These are phyloP conservation scores for Populus ilicifolia DNA, from an alignment of 345 rosid genomes.

Conservation along the genomic window DNA sequence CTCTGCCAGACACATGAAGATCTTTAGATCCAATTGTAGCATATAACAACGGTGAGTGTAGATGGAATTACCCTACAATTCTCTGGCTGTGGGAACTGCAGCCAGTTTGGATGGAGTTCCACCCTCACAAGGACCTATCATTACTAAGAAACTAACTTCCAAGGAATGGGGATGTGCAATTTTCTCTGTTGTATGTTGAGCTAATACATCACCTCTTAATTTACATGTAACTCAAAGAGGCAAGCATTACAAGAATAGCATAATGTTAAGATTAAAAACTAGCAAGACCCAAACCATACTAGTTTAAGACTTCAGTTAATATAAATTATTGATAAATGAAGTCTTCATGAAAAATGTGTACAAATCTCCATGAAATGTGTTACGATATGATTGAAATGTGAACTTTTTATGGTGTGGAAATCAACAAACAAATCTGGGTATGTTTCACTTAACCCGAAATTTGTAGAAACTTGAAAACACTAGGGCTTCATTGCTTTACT, in stretches of 20 bases:
- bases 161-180: neutral
- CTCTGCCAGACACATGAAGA: constrained; percentile 39
- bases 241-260: neutral
- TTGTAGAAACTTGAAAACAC: neutral
- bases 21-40: neutral
- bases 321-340: neutral
- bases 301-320: neutral
- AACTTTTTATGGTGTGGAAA: neutral
- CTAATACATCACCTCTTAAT: neutral
- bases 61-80: neutral
- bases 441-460: neutral
- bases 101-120: neutral
- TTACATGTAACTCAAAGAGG: neutral
- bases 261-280: neutral
- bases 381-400: neutral
- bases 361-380: neutral
- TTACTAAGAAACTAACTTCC: neutral
- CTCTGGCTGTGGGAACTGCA: neutral
- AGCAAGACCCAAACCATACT: neutral
- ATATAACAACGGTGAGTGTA: neutral
- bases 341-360: neutral
- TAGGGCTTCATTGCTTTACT: neutral
- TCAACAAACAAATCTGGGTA: neutral
- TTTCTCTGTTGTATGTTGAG: neutral
- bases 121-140: neutral